Percentiles rank a stretch among this genome's conserved stretches.
Conservation (phyloP, 108 stramenopile species). For the Cyclostephanos tholiformis region DNA sequence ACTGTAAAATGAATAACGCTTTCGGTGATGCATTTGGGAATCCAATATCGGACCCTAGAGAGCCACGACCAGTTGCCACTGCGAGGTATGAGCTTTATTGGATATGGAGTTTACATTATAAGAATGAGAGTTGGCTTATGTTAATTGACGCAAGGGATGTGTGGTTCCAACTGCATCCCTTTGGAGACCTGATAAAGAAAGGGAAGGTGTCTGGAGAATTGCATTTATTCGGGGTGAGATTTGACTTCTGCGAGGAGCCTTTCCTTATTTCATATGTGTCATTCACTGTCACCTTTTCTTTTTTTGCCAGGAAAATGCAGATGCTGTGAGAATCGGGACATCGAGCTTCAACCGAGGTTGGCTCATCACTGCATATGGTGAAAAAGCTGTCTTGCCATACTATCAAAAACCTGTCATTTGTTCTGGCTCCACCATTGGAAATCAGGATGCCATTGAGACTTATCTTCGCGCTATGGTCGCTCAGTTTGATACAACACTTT, state of each 20-base stretch:
- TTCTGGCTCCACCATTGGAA: slow-evolving; percentile 82
- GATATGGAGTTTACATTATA: slow-evolving; percentile 80
- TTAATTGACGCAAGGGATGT: slow-evolving; percentile 81
- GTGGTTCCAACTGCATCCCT: slow-evolving; percentile 80
- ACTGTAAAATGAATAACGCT: slow-evolving; percentile 45
- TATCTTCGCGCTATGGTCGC: slow-evolving; percentile 84
- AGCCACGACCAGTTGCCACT: slow-evolving; percentile 78
- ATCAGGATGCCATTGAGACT: slow-evolving; percentile 77
- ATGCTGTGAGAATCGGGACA: slow-evolving; percentile 69
- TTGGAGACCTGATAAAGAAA: slow-evolving; percentile 29
- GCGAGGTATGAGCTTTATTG: slow-evolving; percentile 88
- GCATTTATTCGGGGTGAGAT: slow-evolving; percentile 68
- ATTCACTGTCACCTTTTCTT: not conserved
- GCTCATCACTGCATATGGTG: slow-evolving; percentile 62
- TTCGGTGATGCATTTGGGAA: slow-evolving; percentile 55
- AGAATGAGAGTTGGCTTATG: slow-evolving; percentile 74
- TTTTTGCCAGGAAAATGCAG: slow-evolving; percentile 62
- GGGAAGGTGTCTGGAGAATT: slow-evolving; percentile 57
- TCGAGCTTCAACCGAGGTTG: slow-evolving; percentile 70
- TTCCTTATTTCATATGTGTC: not conserved
- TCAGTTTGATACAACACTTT: slow-evolving; percentile 72
- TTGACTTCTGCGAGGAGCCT: not conserved
- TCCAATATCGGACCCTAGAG: slow-evolving; percentile 63
- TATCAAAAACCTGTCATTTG: slow-evolving; percentile 77
- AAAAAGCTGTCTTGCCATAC: slow-evolving; percentile 42